A percentile compares a stretch with the other conserved stretches of the same genome.
Conservation (phyloP, 805 yeast genomes). For the Wickerhamomyces sydowiorum region DNA sequence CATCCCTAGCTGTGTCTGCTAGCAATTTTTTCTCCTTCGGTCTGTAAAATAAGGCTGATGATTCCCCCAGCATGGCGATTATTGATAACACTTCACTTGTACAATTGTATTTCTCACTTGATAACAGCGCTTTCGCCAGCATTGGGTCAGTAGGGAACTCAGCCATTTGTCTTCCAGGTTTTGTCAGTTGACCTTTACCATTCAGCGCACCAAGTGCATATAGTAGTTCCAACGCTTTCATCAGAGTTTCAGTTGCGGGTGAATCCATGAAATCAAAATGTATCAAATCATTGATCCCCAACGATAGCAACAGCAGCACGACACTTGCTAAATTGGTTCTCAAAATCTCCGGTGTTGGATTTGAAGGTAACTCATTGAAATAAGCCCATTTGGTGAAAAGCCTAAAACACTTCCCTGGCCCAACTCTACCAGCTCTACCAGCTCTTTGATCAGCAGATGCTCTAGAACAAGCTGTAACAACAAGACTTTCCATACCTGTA, state of each 20-base stretch:
- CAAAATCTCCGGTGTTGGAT: constrained; percentile 89
- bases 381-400: constrained; percentile 82
- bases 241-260: constrained; percentile 69
- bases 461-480: constrained; percentile 83
- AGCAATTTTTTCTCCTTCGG: constrained; percentile 62
- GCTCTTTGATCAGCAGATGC: constrained; percentile 97
- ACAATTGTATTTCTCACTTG: constrained; percentile 57
- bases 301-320: constrained; percentile 66
- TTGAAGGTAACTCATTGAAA: constrained; percentile 66
- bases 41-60: constrained; percentile 62
- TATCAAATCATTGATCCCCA: constrained; percentile 80
- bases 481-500: constrained; percentile 82
- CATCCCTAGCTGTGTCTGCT: constrained; percentile 59
- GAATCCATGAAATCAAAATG: constrained; percentile 89
- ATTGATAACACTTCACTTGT: constrained; percentile 66
- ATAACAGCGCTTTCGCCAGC: constrained; percentile 68
- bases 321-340: constrained; percentile 76
- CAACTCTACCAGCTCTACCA: constrained; percentile 97
- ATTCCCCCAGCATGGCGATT: constrained; percentile 78
- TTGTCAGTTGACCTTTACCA: constrained; percentile 70
- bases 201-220: constrained; percentile 86
- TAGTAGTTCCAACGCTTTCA: constrained; percentile 73
- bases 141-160: constrained; percentile 91
- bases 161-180: constrained; percentile 79
- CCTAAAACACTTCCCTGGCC: constrained; percentile 93